phyloP scores from a whole-genome alignment of 2,329 filamentous ascomycete species.

The Sporothrix brasiliensis region DNA sequence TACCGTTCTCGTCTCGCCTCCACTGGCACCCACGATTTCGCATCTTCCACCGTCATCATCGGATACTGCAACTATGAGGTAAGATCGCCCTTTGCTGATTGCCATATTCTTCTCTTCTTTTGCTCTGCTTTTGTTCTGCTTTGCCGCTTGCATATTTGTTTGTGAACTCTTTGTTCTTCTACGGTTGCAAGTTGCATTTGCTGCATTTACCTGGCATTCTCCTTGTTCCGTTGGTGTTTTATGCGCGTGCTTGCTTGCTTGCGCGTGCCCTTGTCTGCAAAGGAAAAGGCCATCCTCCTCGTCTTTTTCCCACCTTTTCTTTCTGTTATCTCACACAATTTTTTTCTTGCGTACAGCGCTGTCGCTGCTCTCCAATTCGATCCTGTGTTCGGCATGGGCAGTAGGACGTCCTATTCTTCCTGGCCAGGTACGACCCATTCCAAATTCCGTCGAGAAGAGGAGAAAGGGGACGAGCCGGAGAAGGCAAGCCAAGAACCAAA shows the following conservation, averaged over 20 bases:
- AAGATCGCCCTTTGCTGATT: not conserved
- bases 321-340: slow-evolving; percentile 27
- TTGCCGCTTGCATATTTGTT: not conserved
- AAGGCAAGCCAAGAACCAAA: too few species aligned
- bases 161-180: not conserved
- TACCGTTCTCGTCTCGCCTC: slow-evolving; percentile 17
- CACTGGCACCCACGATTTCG: slow-evolving; percentile 1
- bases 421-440: slow-evolving; percentile 35
- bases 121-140: not conserved
- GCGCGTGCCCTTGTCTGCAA: slow-evolving; percentile 8
- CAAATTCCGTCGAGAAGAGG: slow-evolving; percentile 10
- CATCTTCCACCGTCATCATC: slow-evolving; percentile 16
- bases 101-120: not conserved
- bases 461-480: slow-evolving; percentile 13
- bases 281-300: not conserved
- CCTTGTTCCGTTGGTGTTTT: slow-evolving; percentile 1
- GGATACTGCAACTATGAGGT: slow-evolving; percentile 35
- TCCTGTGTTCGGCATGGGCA: slow-evolving; percentile 36
- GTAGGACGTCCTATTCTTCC: slow-evolving; percentile 33
- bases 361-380: slow-evolving; percentile 36
- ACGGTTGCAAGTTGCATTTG: too few species aligned
- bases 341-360: slow-evolving; percentile 31
- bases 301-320: not conserved
- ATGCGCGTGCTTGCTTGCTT: slow-evolving; percentile 7
- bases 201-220: not conserved